Percentiles rank a stretch among this genome's conserved stretches.
Evolutionary conservation across 768 basidiomycete genomes (phyloP).

Genomic region (Pulveroboletus ravenelii): DNA sequence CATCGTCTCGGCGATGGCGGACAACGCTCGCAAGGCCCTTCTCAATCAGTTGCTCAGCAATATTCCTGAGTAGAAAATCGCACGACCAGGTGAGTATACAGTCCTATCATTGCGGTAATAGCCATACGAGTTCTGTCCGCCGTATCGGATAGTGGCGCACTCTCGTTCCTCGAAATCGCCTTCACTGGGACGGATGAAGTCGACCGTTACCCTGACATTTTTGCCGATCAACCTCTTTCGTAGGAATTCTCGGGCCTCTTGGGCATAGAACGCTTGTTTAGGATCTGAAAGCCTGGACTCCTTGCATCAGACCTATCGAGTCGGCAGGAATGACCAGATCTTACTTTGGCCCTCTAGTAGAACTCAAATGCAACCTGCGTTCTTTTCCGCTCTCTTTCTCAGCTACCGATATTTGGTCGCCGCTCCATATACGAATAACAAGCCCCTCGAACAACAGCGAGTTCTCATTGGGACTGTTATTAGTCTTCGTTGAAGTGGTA

Average conservation of each 20-base stretch:
- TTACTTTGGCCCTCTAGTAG: conserved; percentile 80
- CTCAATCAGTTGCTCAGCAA: conserved; percentile 91
- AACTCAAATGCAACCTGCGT: conserved; percentile 80
- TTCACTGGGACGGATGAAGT: conserved; percentile 87
- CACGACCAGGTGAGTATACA: conserved; percentile 1
- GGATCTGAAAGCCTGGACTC: conserved; percentile 68
- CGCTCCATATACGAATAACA: conserved; percentile 86
- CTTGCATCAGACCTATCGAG: conserved; percentile 1
- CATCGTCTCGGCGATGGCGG: conserved; percentile 91
- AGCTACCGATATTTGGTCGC: conserved; percentile 81
- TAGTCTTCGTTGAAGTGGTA: conserved; percentile 40
- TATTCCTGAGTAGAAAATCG: conserved; percentile 50
- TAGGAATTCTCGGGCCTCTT: conserved; percentile 90
- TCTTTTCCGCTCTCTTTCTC: conserved; percentile 74
- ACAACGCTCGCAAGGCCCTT: conserved; percentile 88
- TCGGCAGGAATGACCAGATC: conserved; percentile 13
- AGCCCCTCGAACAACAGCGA: conserved; percentile 68
- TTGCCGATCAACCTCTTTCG: conserved; percentile 92
- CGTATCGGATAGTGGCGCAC: conserved; percentile 84
- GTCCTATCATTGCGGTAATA: neutral
- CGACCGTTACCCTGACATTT: conserved; percentile 73
- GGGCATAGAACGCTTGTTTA: conserved; percentile 81
- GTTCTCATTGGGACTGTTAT: conserved; percentile 42
- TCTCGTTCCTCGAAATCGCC: conserved; percentile 94
- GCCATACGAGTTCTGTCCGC: conserved; percentile 70